Conservation (phyloP, 805 yeast genomes). For the Wickerhamiella domercqiae region DNA sequence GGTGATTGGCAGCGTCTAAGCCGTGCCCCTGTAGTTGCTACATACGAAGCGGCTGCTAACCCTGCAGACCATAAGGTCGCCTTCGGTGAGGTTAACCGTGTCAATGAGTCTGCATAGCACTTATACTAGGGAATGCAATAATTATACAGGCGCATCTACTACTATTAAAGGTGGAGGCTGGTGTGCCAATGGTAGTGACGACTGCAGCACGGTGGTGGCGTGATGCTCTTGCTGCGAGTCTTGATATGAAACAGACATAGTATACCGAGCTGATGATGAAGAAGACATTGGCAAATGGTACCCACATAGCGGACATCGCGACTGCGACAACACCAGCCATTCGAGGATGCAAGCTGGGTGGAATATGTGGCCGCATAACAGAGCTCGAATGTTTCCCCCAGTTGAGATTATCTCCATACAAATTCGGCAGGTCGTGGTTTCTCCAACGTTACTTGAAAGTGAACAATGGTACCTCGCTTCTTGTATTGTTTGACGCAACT, state of each 20-base stretch:
- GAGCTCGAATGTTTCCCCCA: conserved; percentile 48
- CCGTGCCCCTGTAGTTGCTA: conserved; percentile 56
- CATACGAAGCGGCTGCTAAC: conserved; percentile 85
- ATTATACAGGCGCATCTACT: no score
- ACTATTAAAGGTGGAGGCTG: no score
- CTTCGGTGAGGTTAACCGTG: background rate
- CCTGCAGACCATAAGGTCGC: conserved; percentile 64
- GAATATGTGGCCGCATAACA: conserved; percentile 71
- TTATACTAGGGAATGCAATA: no score
- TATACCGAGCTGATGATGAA: no score
- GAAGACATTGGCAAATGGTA: no score
- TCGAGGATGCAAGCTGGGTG: conserved; percentile 69
- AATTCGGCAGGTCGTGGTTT: background rate
- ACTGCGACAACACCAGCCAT: conserved; percentile 60
- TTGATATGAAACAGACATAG: no score
- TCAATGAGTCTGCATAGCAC: background rate
- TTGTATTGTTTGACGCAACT: background rate
- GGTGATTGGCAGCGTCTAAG: conserved; percentile 37
- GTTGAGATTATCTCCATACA: background rate
- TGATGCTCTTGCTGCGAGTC: no score
- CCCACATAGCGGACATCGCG: conserved; percentile 46
- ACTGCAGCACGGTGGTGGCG: no score
- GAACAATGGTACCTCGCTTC: background rate
- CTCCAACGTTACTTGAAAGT: background rate
- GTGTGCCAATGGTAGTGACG: no score